Conservation (phyloP, 208 protist species). For the Leishmania aethiopica region DNA sequence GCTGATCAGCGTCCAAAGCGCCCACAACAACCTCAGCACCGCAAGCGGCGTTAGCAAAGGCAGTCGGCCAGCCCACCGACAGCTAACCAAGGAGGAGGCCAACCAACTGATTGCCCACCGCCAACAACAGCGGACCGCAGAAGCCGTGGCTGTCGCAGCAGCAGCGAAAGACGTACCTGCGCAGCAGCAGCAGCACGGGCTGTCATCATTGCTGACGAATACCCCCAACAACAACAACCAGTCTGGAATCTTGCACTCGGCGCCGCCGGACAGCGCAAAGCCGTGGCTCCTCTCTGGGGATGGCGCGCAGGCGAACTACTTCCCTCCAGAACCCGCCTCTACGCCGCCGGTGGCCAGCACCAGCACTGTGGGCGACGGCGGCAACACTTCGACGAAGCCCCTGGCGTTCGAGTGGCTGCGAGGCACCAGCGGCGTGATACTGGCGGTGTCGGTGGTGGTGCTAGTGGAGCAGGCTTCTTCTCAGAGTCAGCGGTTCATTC, state of each 20-base stretch:
- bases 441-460: neutral
- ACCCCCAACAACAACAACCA: conserved; percentile 5
- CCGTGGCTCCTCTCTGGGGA: conserved; percentile 29
- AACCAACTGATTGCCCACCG: conserved; percentile 32
- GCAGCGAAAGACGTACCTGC: conserved; percentile 10
- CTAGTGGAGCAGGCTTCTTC: neutral
- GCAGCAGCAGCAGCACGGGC: conserved; percentile 13
- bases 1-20: neutral
- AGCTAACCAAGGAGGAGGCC: conserved; percentile 40
- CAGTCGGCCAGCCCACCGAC: conserved; percentile 34
- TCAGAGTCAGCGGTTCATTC: conserved; percentile 4
- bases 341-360: neutral
- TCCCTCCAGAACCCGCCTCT: neutral
- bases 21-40: conserved; percentile 23
- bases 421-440: neutral
- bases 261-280: conserved; percentile 8
- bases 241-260: neutral
- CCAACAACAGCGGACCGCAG: conserved; percentile 34
- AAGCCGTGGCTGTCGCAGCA: conserved; percentile 1
- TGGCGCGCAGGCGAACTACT: conserved; percentile 5
- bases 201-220: neutral
- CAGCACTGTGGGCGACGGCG: neutral
- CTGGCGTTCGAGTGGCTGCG: conserved; percentile 25
- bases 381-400: neutral
- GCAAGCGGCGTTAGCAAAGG: conserved; percentile 12